Evolutionary conservation across 352 stramenopile species (phyloP).

Genomic region (Albugo laibachii): DNA sequence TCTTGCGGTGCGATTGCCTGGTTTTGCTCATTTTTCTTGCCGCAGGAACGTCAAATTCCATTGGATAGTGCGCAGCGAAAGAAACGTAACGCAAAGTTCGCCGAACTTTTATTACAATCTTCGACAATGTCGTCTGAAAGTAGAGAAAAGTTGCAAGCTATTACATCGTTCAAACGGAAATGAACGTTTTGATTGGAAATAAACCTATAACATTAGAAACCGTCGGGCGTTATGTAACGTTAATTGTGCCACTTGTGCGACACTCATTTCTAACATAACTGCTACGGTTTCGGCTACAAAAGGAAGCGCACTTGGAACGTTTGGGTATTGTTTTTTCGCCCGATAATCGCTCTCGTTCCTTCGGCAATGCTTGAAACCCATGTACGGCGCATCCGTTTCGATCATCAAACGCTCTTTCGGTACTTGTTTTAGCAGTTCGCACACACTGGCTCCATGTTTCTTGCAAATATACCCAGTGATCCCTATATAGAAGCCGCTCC

Average conservation of each 20-base stretch:
- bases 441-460: constrained; percentile 27
- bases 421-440: constrained; percentile 18
- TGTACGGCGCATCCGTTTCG: constrained; percentile 61
- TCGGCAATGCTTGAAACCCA: constrained; percentile 10
- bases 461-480: constrained; percentile 57
- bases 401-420: constrained; percentile 40
- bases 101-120: constrained; percentile 43
- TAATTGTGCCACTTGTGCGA: constrained; percentile 31
- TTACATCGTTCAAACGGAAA: constrained; percentile 39
- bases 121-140: constrained; percentile 25
- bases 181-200: neutral
- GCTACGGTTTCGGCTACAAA: constrained; percentile 35
- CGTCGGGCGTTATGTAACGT: constrained; percentile 46
- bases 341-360: neutral
- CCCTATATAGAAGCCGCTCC: constrained; percentile 48
- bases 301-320: constrained; percentile 48
- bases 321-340: constrained; percentile 54
- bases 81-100: constrained; percentile 55
- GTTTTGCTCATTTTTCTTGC: constrained; percentile 1
- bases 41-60: constrained; percentile 45
- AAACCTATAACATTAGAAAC: constrained; percentile 16
- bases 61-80: constrained; percentile 29
- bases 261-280: constrained; percentile 16
- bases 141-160: constrained; percentile 53
- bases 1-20: neutral